Evolutionary conservation across 352 stramenopile genomes (phyloP).

Genomic region (Blastocystis sp.): DNA sequence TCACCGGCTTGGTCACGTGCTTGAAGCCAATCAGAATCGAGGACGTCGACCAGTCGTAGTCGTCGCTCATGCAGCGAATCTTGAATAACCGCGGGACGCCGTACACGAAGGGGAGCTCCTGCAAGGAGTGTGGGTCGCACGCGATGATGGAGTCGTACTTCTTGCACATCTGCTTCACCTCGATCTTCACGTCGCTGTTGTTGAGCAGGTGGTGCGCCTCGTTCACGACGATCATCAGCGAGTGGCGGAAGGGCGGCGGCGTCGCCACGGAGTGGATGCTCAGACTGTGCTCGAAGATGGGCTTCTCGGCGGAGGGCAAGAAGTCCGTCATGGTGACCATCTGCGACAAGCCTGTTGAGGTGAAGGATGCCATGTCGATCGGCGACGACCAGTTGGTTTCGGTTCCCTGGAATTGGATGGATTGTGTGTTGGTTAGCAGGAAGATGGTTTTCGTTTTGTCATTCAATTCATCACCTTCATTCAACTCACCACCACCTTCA

Average conservation of each 20-base stretch:
- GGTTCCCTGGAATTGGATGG: not conserved
- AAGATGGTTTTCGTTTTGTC: not conserved
- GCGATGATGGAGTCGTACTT: not conserved
- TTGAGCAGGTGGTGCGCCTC: constrained; percentile 5
- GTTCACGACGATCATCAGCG: not conserved
- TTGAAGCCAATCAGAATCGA: constrained; percentile 7
- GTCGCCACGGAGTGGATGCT: not conserved
- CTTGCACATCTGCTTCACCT: constrained; percentile 35
- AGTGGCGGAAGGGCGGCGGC: not conserved
- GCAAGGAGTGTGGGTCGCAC: not conserved
- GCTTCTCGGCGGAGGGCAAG: not conserved
- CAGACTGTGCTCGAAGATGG: not conserved
- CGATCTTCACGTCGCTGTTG: constrained; percentile 15
- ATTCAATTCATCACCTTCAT: not conserved
- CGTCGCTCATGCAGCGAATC: constrained; percentile 13
- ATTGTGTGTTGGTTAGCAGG: not conserved
- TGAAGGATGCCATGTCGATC: not conserved
- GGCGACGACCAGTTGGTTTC: not conserved
- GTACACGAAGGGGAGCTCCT: not conserved
- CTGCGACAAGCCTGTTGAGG: not conserved
- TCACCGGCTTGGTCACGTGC: not conserved
- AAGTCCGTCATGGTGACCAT: not conserved
- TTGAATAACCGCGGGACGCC: not conserved
- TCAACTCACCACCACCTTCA: too few relatives aligned
- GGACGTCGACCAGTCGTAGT: constrained; percentile 21